phyloP scores from a whole-genome alignment of 2,329 filamentous ascomycete genomes.

The Cercospora zeina region DNA sequence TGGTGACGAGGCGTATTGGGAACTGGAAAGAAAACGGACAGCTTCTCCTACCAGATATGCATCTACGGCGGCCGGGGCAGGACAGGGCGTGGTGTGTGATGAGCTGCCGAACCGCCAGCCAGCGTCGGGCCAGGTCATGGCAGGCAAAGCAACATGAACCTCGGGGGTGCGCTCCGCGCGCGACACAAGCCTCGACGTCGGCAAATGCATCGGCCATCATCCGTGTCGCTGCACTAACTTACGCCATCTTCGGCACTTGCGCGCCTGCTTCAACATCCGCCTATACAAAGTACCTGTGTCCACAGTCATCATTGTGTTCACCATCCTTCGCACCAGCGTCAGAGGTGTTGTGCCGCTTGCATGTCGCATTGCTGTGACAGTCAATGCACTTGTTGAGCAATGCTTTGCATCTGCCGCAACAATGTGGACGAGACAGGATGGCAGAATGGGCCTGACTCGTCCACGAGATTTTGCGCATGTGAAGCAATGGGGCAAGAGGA shows the following conservation, averaged over 20 bases:
- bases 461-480: slow-evolving; percentile 22
- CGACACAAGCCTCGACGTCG: background rate
- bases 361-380: slow-evolving; percentile 36
- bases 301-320: background rate
- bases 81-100: background rate
- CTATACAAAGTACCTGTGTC: background rate
- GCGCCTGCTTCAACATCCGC: background rate
- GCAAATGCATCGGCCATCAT: background rate
- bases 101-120: background rate
- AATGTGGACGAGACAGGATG: slow-evolving; percentile 32
- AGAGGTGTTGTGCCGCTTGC: background rate
- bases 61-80: background rate
- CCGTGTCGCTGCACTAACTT: background rate
- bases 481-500: slow-evolving; percentile 1
- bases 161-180: background rate
- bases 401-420: slow-evolving; percentile 35
- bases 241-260: background rate
- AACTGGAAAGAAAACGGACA: background rate
- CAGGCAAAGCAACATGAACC: no score
- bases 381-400: slow-evolving; percentile 39
- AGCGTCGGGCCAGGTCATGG: background rate
- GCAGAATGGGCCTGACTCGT: slow-evolving; percentile 24
- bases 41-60: background rate
- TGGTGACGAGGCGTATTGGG: background rate
- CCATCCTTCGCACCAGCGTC: background rate